A percentile compares a stretch with the other conserved stretches of the same genome.
Conservation (phyloP, 73 alveolate genomes). For the Tetrahymena thermophila region DNA sequence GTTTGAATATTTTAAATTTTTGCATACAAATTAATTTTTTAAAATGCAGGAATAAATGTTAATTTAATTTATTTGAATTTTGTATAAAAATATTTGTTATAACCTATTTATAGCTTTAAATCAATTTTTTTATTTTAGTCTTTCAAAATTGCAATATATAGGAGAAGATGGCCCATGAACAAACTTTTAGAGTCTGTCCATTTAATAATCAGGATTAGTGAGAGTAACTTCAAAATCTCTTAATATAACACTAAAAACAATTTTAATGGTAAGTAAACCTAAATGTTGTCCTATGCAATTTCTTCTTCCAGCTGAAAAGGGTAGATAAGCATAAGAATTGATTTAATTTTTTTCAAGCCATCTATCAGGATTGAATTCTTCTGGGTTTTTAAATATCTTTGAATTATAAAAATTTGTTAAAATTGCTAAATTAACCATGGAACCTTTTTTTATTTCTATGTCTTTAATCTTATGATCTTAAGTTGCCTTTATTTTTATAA, state of each 20-base stretch:
- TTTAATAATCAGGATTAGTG: not conserved
- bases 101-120: too few species aligned
- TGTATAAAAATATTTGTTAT: too few species aligned
- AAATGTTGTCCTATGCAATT: slow-evolving; percentile 31
- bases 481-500: not conserved
- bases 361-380: slow-evolving; percentile 29
- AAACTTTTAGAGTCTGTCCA: not conserved
- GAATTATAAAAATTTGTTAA: not conserved
- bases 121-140: not conserved
- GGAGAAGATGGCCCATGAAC: not conserved
- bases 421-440: not conserved
- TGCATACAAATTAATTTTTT: too few species aligned
- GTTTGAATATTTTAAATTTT: too few species aligned
- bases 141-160: not conserved
- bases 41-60: too few species aligned
- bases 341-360: not conserved
- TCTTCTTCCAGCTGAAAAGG: slow-evolving; percentile 35
- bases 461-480: not conserved
- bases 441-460: not conserved
- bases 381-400: not conserved
- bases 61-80: too few species aligned
- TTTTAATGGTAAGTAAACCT: slow-evolving; percentile 6
- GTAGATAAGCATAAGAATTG: slow-evolving; percentile 2
- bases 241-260: not conserved
- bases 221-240: slow-evolving; percentile 3